Evolutionary conservation across 768 basidiomycete species (phyloP).

Genomic region (Tulasnella sp.): DNA sequence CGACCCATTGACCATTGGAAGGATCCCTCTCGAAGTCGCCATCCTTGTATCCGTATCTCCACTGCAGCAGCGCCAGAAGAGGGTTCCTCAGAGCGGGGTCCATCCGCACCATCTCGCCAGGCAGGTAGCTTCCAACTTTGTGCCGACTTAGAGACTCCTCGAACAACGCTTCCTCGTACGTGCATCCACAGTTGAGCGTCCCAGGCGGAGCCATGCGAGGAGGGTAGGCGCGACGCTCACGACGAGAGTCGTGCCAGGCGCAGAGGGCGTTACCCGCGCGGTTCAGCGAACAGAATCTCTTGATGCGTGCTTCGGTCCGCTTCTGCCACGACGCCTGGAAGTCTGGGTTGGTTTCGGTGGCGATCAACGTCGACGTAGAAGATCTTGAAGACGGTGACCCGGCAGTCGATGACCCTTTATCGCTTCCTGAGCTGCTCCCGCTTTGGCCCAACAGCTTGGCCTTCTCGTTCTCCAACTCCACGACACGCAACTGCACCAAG

Average conservation of each 20-base stretch:
- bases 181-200: slow-evolving; percentile 81
- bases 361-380: slow-evolving; percentile 4
- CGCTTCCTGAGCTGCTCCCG: neutral
- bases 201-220: slow-evolving; percentile 77
- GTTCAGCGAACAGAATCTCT: slow-evolving; percentile 74
- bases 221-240: slow-evolving; percentile 71
- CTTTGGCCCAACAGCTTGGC: neutral
- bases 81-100: slow-evolving; percentile 82
- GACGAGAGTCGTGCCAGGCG: slow-evolving; percentile 85
- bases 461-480: slow-evolving; percentile 44
- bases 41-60: slow-evolving; percentile 73
- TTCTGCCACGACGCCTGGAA: slow-evolving; percentile 65
- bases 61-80: slow-evolving; percentile 64
- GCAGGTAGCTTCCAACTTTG: slow-evolving; percentile 74
- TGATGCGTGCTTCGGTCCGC: slow-evolving; percentile 68
- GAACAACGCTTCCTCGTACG: slow-evolving; percentile 78
- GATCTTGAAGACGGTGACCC: slow-evolving; percentile 21
- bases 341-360: slow-evolving; percentile 4
- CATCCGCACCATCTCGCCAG: slow-evolving; percentile 83
- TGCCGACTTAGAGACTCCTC: slow-evolving; percentile 80
- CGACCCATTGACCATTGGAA: slow-evolving; percentile 60
- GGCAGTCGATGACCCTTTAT: neutral
- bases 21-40: slow-evolving; percentile 80
- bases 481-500: slow-evolving; percentile 48
- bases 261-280: slow-evolving; percentile 85